These are phyloP conservation scores for Collybiopsis luxurians DNA, from an alignment of 768 basidiomycete genomes.

Conservation along the genomic window DNA sequence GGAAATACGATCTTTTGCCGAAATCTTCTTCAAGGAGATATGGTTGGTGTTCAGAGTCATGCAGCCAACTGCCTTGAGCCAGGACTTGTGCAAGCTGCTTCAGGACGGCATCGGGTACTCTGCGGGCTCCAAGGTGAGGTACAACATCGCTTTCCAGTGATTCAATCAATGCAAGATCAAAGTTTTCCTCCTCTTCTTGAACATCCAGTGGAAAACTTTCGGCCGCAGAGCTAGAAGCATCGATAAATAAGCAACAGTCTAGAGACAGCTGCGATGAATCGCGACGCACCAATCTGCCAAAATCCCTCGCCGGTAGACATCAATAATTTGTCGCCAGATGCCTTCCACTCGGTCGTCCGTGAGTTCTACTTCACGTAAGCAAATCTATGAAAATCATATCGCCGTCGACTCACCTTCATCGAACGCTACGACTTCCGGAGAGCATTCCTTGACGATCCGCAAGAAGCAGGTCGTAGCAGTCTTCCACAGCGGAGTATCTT, in stretches of 20 bases:
- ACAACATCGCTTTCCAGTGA: conserved; percentile 79
- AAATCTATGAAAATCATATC: neutral
- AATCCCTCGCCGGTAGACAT: conserved; percentile 79
- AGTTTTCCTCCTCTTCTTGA: conserved; percentile 80
- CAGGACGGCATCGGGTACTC: conserved; percentile 72
- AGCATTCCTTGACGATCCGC: conserved; percentile 67
- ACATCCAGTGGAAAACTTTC: conserved; percentile 58
- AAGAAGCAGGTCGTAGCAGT: conserved; percentile 85
- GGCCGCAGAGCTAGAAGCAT: conserved; percentile 46
- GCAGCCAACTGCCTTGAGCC: conserved; percentile 68
- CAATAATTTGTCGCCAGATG: conserved; percentile 83
- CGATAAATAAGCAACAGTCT: neutral
- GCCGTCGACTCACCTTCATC: conserved; percentile 40
- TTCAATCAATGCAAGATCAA: conserved; percentile 77
- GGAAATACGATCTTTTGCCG: conserved; percentile 21
- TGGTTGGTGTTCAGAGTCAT: conserved; percentile 27
- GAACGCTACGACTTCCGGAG: conserved; percentile 46
- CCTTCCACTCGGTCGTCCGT: conserved; percentile 66
- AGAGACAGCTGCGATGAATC: neutral
- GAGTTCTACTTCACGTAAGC: conserved; percentile 38
- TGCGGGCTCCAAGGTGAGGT: conserved; percentile 65
- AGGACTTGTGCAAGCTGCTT: conserved; percentile 67
- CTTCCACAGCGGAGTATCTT: conserved; percentile 91
- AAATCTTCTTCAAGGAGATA: neutral
- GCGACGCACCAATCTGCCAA: conserved; percentile 76